Conservation (phyloP, 805 yeast species). For the Saccharomycopsis sp. region DNA sequence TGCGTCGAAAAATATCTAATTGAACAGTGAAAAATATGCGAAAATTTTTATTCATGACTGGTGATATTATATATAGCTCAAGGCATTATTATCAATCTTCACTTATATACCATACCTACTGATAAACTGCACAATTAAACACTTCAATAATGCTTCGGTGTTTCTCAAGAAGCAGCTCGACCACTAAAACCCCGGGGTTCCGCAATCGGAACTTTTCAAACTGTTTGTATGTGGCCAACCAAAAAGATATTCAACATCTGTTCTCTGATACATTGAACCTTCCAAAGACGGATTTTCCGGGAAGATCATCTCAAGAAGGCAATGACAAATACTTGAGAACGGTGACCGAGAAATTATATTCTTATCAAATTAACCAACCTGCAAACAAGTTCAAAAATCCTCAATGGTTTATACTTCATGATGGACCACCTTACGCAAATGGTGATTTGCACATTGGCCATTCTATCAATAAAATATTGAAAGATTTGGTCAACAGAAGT, state of each 20-base stretch:
- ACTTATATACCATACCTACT: not conserved
- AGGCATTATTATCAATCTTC: too few species aligned
- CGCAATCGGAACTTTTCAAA: not conserved
- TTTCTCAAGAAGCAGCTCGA: not conserved
- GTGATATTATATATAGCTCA: too few species aligned
- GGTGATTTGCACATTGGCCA: conserved; percentile 92
- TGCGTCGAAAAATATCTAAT: too few species aligned
- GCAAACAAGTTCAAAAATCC: conserved; percentile 22
- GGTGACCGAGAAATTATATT: conserved; percentile 55
- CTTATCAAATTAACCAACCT: conserved; percentile 43
- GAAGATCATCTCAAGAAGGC: conserved; percentile 44
- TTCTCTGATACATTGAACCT: conserved; percentile 51
- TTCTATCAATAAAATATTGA: conserved; percentile 80
- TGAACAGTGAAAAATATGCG: too few species aligned
- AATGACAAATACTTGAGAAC: conserved; percentile 39
- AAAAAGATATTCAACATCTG: conserved; percentile 25
- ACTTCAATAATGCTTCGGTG: not conserved
- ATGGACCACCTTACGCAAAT: conserved; percentile 98
- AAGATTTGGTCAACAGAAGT: conserved; percentile 76
- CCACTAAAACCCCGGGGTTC: not conserved
- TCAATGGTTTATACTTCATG: conserved; percentile 67
- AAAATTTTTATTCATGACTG: too few species aligned
- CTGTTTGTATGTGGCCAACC: not conserved
- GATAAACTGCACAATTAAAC: not conserved
- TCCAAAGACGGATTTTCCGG: conserved; percentile 66